Evolutionary conservation across 2,329 filamentous ascomycete species (phyloP).

Genomic region (Colletotrichum sp.): DNA sequence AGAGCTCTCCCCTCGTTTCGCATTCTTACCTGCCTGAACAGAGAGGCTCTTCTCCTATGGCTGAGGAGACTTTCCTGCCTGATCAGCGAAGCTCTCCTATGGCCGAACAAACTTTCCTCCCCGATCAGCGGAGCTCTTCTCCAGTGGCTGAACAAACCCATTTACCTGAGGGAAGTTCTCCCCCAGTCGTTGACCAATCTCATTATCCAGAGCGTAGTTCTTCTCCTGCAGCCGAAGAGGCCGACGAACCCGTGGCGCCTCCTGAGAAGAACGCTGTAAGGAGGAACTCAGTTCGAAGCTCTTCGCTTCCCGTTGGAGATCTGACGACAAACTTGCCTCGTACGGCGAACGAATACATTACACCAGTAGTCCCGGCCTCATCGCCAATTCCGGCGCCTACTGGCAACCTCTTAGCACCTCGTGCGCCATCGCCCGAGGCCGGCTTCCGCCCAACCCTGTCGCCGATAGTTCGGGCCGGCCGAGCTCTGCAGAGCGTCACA

Average conservation of each 20-base stretch:
- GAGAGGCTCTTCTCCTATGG: neutral
- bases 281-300: neutral
- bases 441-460: slow-evolving; percentile 52
- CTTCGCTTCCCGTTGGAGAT: slow-evolving; percentile 8
- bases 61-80: neutral
- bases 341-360: slow-evolving; percentile 29
- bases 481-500: slow-evolving; percentile 62
- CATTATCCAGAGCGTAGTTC: neutral
- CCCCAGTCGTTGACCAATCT: neutral
- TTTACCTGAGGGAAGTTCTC: neutral
- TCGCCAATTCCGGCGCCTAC: slow-evolving; percentile 32
- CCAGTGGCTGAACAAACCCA: neutral
- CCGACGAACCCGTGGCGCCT: neutral
- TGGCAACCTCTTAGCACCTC: slow-evolving; percentile 20
- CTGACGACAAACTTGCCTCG: neutral
- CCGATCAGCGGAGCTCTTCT: neutral
- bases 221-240: neutral
- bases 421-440: slow-evolving; percentile 25
- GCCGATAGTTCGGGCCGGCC: slow-evolving; percentile 63
- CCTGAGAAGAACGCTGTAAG: neutral
- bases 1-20: neutral
- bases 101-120: neutral
- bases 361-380: slow-evolving; percentile 41
- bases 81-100: neutral
- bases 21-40: neutral